Evolutionary conservation across 805 yeast genomes (phyloP).

Genomic region (Suhomyces emberorum): DNA sequence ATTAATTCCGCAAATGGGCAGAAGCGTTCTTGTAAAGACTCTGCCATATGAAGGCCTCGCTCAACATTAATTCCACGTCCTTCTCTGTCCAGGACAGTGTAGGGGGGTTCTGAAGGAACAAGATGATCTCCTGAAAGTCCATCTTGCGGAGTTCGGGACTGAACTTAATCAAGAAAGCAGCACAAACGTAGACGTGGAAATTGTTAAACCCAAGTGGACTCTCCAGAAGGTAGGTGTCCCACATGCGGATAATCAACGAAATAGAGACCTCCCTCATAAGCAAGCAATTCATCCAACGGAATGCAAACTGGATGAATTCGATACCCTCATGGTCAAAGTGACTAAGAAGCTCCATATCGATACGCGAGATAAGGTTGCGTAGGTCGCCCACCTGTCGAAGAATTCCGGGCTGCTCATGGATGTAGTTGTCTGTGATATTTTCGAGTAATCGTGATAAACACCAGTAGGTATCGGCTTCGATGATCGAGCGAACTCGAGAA

Average conservation of each 20-base stretch:
- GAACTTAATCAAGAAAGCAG: slow-evolving; percentile 91
- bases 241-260: slow-evolving; percentile 81
- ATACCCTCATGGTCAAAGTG: slow-evolving; percentile 80
- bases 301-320: slow-evolving; percentile 94
- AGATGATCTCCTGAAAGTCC: slow-evolving; percentile 94
- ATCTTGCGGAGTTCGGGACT: slow-evolving; percentile 69
- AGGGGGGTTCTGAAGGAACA: slow-evolving; percentile 88
- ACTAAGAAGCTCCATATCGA: slow-evolving; percentile 66
- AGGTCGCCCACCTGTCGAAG: slow-evolving; percentile 84
- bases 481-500: slow-evolving; percentile 54
- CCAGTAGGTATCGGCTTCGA: slow-evolving; percentile 98
- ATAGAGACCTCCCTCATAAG: slow-evolving; percentile 90
- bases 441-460: slow-evolving; percentile 87
- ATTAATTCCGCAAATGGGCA: slow-evolving; percentile 62
- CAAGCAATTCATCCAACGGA: slow-evolving; percentile 98
- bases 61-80: slow-evolving; percentile 85
- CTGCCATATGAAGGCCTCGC: slow-evolving; percentile 98
- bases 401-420: slow-evolving; percentile 98
- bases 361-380: slow-evolving; percentile 71
- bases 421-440: slow-evolving; percentile 94
- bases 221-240: slow-evolving; percentile 91
- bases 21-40: slow-evolving; percentile 83
- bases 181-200: slow-evolving; percentile 96
- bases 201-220: slow-evolving; percentile 77
- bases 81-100: slow-evolving; percentile 82